Evolutionary conservation across 306 rosid species (phyloP).

Genomic region (Oemleria cerasiformis): DNA sequence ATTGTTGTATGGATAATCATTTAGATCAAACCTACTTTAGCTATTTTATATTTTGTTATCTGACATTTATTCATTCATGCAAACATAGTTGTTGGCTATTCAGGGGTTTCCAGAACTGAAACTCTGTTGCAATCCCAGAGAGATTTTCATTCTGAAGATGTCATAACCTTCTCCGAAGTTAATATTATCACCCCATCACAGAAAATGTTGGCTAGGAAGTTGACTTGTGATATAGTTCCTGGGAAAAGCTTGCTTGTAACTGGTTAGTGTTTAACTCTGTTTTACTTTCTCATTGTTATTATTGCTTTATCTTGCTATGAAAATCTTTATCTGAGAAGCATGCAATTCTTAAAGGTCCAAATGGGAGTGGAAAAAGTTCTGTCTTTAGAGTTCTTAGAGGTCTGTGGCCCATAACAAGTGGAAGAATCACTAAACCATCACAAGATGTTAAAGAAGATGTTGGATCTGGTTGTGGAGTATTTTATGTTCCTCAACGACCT

Average conservation of each 20-base stretch:
- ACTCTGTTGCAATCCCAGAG: conserved; percentile 28
- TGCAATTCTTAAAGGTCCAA: conserved; percentile 67
- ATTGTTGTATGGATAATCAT: neutral
- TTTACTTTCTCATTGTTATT: neutral
- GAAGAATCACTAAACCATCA: conserved; percentile 64
- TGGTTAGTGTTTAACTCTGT: conserved; percentile 50
- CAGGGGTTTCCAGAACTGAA: conserved; percentile 45
- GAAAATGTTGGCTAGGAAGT: conserved; percentile 83
- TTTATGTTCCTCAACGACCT: conserved; percentile 97
- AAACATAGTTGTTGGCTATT: conserved; percentile 19
- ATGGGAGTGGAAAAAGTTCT: conserved; percentile 98
- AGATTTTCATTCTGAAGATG: conserved; percentile 50
- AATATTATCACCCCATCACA: conserved; percentile 83
- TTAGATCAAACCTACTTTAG: neutral
- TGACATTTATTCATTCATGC: conserved; percentile 6
- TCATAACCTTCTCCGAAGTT: conserved; percentile 76
- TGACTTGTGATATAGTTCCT: conserved; percentile 69
- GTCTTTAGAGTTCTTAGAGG: conserved; percentile 95
- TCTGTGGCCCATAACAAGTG: conserved; percentile 87
- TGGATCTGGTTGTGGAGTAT: conserved; percentile 65
- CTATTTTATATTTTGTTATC: neutral
- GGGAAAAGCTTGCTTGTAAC: conserved; percentile 89
- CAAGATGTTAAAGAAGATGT: conserved; percentile 48
- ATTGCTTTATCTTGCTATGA: conserved; percentile 18
- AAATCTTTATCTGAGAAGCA: conserved; percentile 19